A percentile compares a stretch with the other conserved stretches of the same genome.
phyloP scores from a whole-genome alignment of 768 basidiomycete genomes.

The Gymnopilus dilepis region DNA sequence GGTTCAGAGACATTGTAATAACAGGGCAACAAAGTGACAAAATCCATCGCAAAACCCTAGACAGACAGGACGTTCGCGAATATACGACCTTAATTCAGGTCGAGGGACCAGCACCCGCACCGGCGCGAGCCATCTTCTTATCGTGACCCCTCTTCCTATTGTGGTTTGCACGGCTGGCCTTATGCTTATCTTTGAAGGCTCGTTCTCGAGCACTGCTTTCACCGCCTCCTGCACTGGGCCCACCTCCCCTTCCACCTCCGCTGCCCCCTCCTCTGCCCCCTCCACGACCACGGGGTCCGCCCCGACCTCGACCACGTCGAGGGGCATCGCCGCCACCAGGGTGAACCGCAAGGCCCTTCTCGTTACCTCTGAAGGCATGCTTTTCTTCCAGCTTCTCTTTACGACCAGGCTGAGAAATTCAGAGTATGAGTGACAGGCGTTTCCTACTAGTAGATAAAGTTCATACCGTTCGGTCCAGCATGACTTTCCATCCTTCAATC shows the following conservation, averaged over 20 bases:
- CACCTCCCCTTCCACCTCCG: slow-evolving; percentile 44
- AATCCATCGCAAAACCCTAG: no score
- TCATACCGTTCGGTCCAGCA: slow-evolving; percentile 87
- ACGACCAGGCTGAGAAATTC: slow-evolving; percentile 30
- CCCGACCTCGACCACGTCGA: slow-evolving; percentile 25
- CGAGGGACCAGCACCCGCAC: slow-evolving; percentile 39
- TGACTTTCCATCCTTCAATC: slow-evolving; percentile 90
- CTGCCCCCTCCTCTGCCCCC: slow-evolving; percentile 32
- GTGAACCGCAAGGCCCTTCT: slow-evolving; percentile 28
- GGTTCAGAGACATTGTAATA: no score
- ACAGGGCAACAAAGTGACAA: no score
- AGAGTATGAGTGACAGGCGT: neutral
- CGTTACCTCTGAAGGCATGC: slow-evolving; percentile 78
- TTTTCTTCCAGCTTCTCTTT: slow-evolving; percentile 78
- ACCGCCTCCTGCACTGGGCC: slow-evolving; percentile 44
- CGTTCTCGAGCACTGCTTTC: slow-evolving; percentile 56
- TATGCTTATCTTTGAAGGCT: slow-evolving; percentile 79
- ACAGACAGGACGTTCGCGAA: no score
- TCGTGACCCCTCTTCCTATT: slow-evolving; percentile 86
- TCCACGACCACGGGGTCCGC: slow-evolving; percentile 27
- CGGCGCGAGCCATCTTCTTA: slow-evolving; percentile 81
- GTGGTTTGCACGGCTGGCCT: slow-evolving; percentile 73
- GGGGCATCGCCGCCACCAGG: slow-evolving; percentile 23
- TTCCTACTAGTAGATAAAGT: neutral
- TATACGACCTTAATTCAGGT: neutral